Percentiles rank a stretch among this genome's conserved stretches.
Evolutionary conservation across 371 early-diverging fungal genomes (phyloP).

Genomic region (Entomophthora muscae): DNA sequence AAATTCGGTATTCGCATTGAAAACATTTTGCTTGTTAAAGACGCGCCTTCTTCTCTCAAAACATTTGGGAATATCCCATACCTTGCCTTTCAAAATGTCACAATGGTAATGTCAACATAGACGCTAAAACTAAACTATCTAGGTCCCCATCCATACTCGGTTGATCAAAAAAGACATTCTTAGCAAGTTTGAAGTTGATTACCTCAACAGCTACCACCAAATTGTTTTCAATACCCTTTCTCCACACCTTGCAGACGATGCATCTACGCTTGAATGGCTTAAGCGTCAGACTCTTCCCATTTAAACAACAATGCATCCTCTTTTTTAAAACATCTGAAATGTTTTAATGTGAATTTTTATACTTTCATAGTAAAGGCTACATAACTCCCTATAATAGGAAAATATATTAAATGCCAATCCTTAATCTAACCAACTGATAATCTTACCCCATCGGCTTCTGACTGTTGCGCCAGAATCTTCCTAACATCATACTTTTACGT

Average conservation of each 20-base stretch:
- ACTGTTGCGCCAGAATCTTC: too few species aligned
- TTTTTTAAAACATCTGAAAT: too few species aligned
- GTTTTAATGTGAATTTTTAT: too few species aligned
- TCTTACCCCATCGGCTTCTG: too few species aligned
- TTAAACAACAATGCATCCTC: too few species aligned
- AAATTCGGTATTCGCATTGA: constrained; percentile 98
- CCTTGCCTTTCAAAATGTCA: constrained; percentile 83
- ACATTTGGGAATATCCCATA: constrained; percentile 63
- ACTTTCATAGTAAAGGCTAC: too few species aligned
- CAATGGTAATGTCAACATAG: constrained; percentile 25
- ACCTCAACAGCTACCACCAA: constrained; percentile 6
- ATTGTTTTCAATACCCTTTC: constrained; percentile 1
- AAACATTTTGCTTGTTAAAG: constrained; percentile 47
- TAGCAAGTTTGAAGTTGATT: constrained; percentile 6
- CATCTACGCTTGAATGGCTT: constrained; percentile 48
- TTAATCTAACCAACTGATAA: too few species aligned
- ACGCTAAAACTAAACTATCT: not conserved
- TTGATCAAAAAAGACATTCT: constrained; percentile 34
- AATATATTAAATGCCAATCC: too few species aligned
- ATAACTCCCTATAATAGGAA: too few species aligned
- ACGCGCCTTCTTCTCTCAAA: constrained; percentile 32
- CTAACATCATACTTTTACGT: too few species aligned
- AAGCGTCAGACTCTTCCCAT: constrained; percentile 30
- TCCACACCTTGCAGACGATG: constrained; percentile 37
- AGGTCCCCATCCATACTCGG: constrained; percentile 51